Evolutionary conservation across 2,329 filamentous ascomycete genomes (phyloP).

Genomic region (Aspergillaceae sp.): DNA sequence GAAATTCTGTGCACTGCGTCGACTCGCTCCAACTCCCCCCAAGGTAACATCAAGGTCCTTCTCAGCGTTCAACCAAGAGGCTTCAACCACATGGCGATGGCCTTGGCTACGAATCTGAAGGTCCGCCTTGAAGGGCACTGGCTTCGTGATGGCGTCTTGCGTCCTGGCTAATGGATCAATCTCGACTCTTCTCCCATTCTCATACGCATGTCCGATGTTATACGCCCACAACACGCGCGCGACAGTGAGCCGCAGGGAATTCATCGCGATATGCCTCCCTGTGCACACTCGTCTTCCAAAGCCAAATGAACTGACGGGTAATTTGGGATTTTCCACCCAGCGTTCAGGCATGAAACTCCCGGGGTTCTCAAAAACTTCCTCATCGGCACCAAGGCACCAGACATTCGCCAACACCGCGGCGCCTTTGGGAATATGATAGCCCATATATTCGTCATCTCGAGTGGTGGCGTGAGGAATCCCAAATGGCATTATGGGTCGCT

Average conservation of each 20-base stretch:
- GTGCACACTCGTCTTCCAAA: constrained; percentile 47
- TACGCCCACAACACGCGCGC: constrained; percentile 45
- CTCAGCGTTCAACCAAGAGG: constrained; percentile 11
- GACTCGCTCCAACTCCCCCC: not conserved
- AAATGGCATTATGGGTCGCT: constrained; percentile 30
- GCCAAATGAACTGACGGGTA: constrained; percentile 42
- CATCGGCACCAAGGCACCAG: constrained; percentile 37
- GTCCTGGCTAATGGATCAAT: constrained; percentile 18
- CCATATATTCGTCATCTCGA: constrained; percentile 40
- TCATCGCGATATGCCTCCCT: constrained; percentile 22
- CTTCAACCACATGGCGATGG: constrained; percentile 12
- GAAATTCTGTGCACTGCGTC: too few relatives aligned
- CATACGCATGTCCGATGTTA: constrained; percentile 7
- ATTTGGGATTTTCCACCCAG: constrained; percentile 25
- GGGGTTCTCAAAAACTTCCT: constrained; percentile 30
- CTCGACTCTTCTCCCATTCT: constrained; percentile 14
- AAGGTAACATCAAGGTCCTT: constrained; percentile 12
- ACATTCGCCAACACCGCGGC: constrained; percentile 37
- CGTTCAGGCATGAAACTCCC: constrained; percentile 32
- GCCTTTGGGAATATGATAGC: constrained; percentile 42
- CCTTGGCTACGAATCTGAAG: constrained; percentile 17
- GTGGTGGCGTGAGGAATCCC: constrained; percentile 40
- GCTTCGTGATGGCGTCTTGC: constrained; percentile 14
- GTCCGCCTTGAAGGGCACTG: constrained; percentile 17
- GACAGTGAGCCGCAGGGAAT: constrained; percentile 46